Base-by-base conservation (phyloP, 805 yeast species). In the Danielia reshetovae region DNA sequence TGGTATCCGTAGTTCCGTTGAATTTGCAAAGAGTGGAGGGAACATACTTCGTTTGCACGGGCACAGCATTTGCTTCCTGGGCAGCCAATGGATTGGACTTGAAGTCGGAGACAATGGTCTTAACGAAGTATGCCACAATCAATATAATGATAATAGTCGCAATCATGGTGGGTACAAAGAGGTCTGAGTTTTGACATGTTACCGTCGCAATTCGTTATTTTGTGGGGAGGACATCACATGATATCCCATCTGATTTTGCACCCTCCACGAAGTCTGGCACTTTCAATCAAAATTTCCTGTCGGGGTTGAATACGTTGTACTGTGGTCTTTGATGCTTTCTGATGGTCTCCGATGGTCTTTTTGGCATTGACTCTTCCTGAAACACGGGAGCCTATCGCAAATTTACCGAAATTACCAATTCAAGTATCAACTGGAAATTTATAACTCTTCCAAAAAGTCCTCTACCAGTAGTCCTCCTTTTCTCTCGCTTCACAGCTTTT, bases 1-100 rank as follows among this genome's bases (percentile, higher is more conserved):
- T 78, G 34, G 80, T 80, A 43, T 84, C 81, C 44, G 83, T 87
- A 34, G 67, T 75, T 1, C 97, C 97, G 57, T 90, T 87, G 66
- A 64, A 88, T 48, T 79, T 80, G 38, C 75, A 75, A 17, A 90
- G 65, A 2, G 85, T 74, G 36, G 65, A 57, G 18, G 97, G 97
- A 7, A 89, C 86, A 63, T 82, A 90, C 29, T 73, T 60, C 4
- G 69, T 67, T 29, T 58, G 64, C n/a, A 62, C 60, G n/a, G 65
- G 56, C 1, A 67, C 55, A 29, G 52, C 57, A 16, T 43, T 43
- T 18, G 46, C 52, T 26, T 40, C 38, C 5, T 46, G 38, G 5
- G 48, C 46, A 7, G 51, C 40, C 32, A 62, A 50, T n/a, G 70
- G 70, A 39, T 57, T 62, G 12, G 54, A 34, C 10, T 31, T 34